phyloP scores from a whole-genome alignment of 73 alveolate species.

The Tetrahymena malaccensis region DNA sequence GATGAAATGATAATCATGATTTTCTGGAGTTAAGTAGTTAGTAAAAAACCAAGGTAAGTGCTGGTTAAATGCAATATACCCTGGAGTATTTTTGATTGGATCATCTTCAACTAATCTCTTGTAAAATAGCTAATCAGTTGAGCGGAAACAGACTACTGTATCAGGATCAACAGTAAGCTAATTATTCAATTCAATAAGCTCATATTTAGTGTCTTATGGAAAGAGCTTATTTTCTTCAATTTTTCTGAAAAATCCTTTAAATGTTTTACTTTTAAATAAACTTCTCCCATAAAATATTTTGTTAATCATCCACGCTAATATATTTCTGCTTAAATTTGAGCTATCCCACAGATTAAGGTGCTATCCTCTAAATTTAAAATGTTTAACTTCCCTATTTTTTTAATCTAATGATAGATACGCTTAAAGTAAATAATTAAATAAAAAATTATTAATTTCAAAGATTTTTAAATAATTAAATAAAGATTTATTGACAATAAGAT shows the following conservation, averaged over 20 bases:
- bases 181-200: not conserved
- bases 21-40: not conserved
- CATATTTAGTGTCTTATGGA: not conserved
- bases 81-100: not conserved
- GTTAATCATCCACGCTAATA: not conserved
- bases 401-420: not conserved
- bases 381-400: not conserved
- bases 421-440: not conserved
- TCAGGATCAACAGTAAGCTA: not conserved
- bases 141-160: not conserved
- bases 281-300: not conserved
- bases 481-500: not conserved
- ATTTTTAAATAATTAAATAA: no score
- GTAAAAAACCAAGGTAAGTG: not conserved
- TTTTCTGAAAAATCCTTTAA: not conserved
- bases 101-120: not conserved
- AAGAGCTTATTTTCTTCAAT: not conserved
- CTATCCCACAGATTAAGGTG: not conserved
- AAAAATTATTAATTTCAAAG: not conserved
- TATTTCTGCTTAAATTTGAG: not conserved
- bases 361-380: not conserved
- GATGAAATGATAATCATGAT: not conserved
- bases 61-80: not conserved
- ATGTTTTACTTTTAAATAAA: not conserved
- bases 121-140: not conserved